Percentiles rank a stretch among this genome's conserved stretches.
phyloP scores from a whole-genome alignment of 257 asterid genomes.

The Ocimum tenuiflorum region DNA sequence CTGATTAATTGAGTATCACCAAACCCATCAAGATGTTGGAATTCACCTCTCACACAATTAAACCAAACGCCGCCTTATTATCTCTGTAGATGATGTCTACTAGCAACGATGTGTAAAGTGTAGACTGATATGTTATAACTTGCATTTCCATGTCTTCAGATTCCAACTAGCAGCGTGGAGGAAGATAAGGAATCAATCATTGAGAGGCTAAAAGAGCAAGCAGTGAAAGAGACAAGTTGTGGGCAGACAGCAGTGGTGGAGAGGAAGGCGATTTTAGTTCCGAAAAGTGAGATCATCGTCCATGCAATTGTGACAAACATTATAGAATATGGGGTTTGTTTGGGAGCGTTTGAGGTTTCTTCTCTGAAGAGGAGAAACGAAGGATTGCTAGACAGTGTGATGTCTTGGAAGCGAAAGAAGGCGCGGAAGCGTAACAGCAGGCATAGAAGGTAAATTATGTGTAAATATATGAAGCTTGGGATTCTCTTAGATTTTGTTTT shows the following conservation, averaged over 20 bases:
- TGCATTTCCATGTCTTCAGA: conserved; percentile 32
- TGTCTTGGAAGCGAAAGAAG: conserved; percentile 48
- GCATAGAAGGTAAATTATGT: conserved; percentile 29
- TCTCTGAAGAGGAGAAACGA: conserved; percentile 38
- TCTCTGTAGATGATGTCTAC: not conserved
- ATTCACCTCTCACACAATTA: too few relatives aligned
- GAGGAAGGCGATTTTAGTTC: conserved; percentile 39
- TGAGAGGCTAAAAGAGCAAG: conserved; percentile 46
- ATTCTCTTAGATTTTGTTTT: conserved; percentile 10
- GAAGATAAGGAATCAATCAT: conserved; percentile 50
- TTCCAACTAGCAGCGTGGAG: conserved; percentile 27
- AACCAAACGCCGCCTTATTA: too few relatives aligned
- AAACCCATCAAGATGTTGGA: too few relatives aligned
- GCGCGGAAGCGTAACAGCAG: conserved; percentile 36
- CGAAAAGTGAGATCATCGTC: conserved; percentile 48
- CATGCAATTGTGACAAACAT: conserved; percentile 69
- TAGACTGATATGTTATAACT: not conserved
- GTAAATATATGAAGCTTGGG: conserved; percentile 26
- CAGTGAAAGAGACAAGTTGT: conserved; percentile 47
- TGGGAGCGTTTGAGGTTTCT: conserved; percentile 18
- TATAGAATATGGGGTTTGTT: conserved; percentile 32
- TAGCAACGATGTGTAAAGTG: not conserved
- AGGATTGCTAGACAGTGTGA: conserved; percentile 26
- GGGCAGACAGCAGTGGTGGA: conserved; percentile 71
- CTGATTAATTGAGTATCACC: too few relatives aligned